Percentiles rank a stretch among this genome's conserved stretches.
Evolutionary conservation across 1,139 yeast genomes (phyloP).

Genomic region (Pichia cactophila): DNA sequence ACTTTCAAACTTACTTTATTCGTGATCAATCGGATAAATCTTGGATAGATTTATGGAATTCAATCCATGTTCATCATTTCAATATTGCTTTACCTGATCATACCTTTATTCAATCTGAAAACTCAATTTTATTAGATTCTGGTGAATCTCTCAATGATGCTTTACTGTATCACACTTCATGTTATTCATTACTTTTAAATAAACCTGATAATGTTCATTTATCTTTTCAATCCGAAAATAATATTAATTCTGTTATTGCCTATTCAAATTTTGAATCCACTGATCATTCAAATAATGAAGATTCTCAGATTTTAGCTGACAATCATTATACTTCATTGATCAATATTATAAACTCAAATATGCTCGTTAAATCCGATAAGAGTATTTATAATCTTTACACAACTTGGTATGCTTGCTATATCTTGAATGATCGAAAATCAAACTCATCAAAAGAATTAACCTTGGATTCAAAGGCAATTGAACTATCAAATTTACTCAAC

Average conservation of each 20-base stretch:
- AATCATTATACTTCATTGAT: slow-evolving; percentile 33
- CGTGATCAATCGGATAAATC: slow-evolving; percentile 2
- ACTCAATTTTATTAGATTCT: slow-evolving; percentile 9
- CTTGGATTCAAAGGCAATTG: slow-evolving; percentile 1
- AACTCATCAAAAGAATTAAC: slow-evolving; percentile 20
- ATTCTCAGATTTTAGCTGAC: slow-evolving; percentile 23
- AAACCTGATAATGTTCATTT: slow-evolving; percentile 8
- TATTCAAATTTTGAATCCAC: slow-evolving; percentile 8
- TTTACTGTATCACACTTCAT: slow-evolving; percentile 9
- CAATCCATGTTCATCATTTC: slow-evolving; percentile 1
- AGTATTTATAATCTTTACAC: slow-evolving; percentile 9
- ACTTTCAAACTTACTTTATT: slow-evolving; percentile 5
- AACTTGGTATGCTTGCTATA: slow-evolving; percentile 9
- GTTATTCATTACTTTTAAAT: slow-evolving; percentile 7
- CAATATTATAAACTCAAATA: slow-evolving; percentile 19
- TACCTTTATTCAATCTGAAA: slow-evolving; percentile 8
- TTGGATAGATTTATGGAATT: slow-evolving; percentile 14
- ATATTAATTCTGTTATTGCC: slow-evolving; percentile 9
- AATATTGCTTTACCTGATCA: slow-evolving; percentile 6
- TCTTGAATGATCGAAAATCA: slow-evolving; percentile 11
- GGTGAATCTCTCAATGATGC: slow-evolving; percentile 10
- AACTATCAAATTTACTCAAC: slow-evolving; percentile 28
- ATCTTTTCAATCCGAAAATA: slow-evolving; percentile 10
- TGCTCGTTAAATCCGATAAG: slow-evolving; percentile 11
- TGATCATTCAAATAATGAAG: slow-evolving; percentile 9